phyloP scores from a whole-genome alignment of 768 basidiomycete genomes.

The Russula griseocarnosa region DNA sequence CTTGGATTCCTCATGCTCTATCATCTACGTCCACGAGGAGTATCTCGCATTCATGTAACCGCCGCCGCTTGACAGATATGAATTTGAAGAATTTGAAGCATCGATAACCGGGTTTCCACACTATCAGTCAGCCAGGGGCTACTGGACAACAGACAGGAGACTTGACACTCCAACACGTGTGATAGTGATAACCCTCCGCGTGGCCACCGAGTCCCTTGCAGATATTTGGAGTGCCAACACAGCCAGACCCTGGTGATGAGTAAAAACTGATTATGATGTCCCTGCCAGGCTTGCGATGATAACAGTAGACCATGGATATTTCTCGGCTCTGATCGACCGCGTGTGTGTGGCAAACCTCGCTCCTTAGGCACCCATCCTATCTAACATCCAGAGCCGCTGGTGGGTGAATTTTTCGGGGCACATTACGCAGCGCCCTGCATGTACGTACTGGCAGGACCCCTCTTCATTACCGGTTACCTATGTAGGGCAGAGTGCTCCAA shows the following conservation, averaged over 20 bases:
- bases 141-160: slow-evolving; percentile 19
- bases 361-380: background rate
- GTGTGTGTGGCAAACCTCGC: slow-evolving; percentile 4
- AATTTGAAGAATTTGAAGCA: slow-evolving; percentile 1
- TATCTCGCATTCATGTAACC: slow-evolving; percentile 6
- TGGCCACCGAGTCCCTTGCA: background rate
- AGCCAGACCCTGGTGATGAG: background rate
- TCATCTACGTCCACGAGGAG: slow-evolving; percentile 10
- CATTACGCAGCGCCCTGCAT: slow-evolving; percentile 1
- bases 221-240: background rate
- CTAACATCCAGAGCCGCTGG: background rate
- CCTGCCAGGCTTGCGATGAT: background rate
- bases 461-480: slow-evolving; percentile 20
- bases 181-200: slow-evolving; percentile 9
- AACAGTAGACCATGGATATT: background rate
- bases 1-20: background rate
- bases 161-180: slow-evolving; percentile 8
- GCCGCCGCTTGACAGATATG: slow-evolving; percentile 2
- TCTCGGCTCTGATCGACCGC: slow-evolving; percentile 18
- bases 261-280: slow-evolving; percentile 5
- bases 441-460: slow-evolving; percentile 18
- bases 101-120: background rate
- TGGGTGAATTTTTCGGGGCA: slow-evolving; percentile 2
- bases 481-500: slow-evolving; percentile 13
- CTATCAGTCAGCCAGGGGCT: slow-evolving; percentile 16